Percentiles rank a stretch among this genome's conserved stretches.
phyloP scores from a whole-genome alignment of 345 rosid species.

The Rhodomyrtus tomentosa region DNA sequence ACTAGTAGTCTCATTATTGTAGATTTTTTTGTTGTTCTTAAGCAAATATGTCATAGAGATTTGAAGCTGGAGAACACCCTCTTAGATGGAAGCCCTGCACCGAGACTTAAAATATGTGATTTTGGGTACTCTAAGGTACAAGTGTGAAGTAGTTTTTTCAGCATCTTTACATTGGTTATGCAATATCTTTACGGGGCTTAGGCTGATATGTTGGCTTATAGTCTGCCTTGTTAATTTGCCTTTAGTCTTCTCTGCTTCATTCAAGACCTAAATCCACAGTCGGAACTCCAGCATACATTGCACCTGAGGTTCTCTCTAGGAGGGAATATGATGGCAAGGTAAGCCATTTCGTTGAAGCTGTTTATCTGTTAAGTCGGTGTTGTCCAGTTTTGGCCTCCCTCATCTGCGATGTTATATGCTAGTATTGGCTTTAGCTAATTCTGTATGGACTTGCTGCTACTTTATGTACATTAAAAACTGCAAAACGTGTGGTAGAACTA shows the following conservation, averaged over 20 bases:
- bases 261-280: constrained; percentile 50
- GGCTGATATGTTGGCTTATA: not conserved
- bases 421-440: not conserved
- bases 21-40: not conserved
- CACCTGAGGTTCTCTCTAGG: constrained; percentile 40
- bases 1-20: not conserved
- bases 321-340: constrained; percentile 54
- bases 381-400: not conserved
- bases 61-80: constrained; percentile 79
- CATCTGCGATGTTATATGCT: not conserved
- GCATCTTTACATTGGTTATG: not conserved
- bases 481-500: not conserved
- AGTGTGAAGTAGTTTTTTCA: not conserved
- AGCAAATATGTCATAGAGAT: constrained; percentile 79
- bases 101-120: constrained; percentile 75
- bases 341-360: not conserved
- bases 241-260: constrained; percentile 41
- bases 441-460: not conserved
- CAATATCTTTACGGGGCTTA: not conserved
- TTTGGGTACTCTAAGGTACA: constrained; percentile 76
- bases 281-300: constrained; percentile 51
- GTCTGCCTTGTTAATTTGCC: not conserved
- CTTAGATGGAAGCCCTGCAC: constrained; percentile 87
- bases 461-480: not conserved
- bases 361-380: not conserved